A percentile compares a stretch with the other conserved stretches of the same genome.
These are phyloP conservation scores for Leucaena leucocephala DNA, from an alignment of 306 rosid genomes.

Conservation along the genomic window DNA sequence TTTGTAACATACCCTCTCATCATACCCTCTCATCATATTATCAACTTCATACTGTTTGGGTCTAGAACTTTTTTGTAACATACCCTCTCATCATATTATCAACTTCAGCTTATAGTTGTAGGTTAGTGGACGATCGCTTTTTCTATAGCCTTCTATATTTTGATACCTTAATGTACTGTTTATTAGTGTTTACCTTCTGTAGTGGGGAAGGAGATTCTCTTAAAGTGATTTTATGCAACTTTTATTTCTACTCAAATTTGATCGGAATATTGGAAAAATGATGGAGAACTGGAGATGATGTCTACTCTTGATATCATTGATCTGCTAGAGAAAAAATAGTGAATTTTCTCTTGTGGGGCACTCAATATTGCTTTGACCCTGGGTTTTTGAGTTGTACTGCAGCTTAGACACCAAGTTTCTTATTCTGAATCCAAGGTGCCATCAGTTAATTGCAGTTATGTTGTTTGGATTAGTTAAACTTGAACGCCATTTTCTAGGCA, in stretches of 20 bases:
- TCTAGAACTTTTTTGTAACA: too few species aligned
- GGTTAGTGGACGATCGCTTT: not conserved
- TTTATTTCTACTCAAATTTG: not conserved
- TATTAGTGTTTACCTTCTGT: not conserved
- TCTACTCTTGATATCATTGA: not conserved
- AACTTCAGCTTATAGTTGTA: not conserved
- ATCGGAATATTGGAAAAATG: not conserved
- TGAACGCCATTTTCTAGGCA: not conserved
- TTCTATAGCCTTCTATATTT: not conserved
- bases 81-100: not conserved
- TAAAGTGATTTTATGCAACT: not conserved
- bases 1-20: not conserved
- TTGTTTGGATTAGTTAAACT: not conserved
- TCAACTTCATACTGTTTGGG: not conserved
- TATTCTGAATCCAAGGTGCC: not conserved
- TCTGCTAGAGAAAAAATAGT: not conserved
- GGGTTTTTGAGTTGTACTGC: not conserved
- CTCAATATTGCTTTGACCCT: not conserved
- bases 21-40: too few species aligned
- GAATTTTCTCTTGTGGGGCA: not conserved
- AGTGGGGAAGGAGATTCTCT: not conserved
- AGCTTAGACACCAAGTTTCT: not conserved
- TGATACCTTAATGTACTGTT: not conserved
- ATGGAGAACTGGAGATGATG: not conserved
- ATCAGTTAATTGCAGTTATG: constrained; percentile 4